Evolutionary conservation across 108 stramenopile species (phyloP), one percentile per base, ranked within the genome.

Genomic region (Mayamaea pseudoterrestris): DNA sequence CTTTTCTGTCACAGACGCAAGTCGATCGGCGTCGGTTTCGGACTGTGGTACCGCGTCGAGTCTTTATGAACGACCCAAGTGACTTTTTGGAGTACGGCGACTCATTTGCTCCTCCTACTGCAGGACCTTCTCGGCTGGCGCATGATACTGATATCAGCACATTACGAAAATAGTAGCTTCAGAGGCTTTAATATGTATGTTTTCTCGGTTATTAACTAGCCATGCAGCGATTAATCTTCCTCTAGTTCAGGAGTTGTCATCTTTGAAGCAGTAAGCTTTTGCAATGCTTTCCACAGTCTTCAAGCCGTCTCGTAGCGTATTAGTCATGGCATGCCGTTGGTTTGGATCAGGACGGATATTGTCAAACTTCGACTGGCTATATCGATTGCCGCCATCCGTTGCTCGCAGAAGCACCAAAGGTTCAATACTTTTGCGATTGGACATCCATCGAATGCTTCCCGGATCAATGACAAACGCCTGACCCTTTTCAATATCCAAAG

Each of bases 401-500:
- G 27, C 47, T 47, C 47, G 26, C 26, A 47, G 20, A 5, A 47
- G 17, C 3, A 47, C 28, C 47, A 47, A 47, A 2, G 24, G 14
- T 14, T 47, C 47, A 3, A 14, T 30, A 17, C 31, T 47, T 25
- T 30, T 39, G 37, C 37, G 16, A 39, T 39, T 39, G 5, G 47
- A 25, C 17, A 47, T 47, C 47, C 47, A 47, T 30, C 47, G 47
- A 12, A 28, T 47, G 5, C 30, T 28, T 3, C 13, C 24, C 11
- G 47, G 47, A 47, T 47, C 27, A 18, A 47, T 28, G 6, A 47
- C 47, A 47, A 47, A 47, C 2, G 47, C 47, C n/a, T 47, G 16
- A 3, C 47, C 47, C 11, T 27, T 18, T 30, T 4, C n/a, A 30
- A 47, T 18, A 13, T 27, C 27, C 6, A 28, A 13, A 17, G 47